A percentile compares a stretch with the other conserved stretches of the same genome.
Evolutionary conservation across 345 rosid species (phyloP).

Genomic region (Eucalyptus caleyi): DNA sequence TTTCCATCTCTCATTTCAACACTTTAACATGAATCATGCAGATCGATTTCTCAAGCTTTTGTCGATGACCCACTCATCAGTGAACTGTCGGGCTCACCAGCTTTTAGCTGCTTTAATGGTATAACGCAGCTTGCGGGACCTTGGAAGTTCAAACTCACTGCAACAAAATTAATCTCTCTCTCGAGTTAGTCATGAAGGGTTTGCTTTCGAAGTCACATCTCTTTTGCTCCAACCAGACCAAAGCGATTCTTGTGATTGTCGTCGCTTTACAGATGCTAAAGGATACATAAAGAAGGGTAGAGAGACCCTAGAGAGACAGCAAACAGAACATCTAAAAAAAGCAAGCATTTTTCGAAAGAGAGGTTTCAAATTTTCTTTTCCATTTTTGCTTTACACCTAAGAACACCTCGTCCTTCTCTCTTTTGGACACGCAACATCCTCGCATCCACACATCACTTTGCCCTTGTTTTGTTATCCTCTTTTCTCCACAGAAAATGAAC

Average conservation of each 20-base stretch:
- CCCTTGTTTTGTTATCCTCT: not conserved
- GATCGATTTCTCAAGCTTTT: not conserved
- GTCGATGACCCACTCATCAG: not conserved
- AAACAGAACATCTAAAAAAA: not conserved
- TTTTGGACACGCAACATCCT: not conserved
- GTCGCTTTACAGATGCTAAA: not conserved
- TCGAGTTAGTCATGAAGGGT: not conserved
- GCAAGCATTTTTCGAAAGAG: not conserved
- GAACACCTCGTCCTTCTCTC: not conserved
- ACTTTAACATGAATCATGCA: not conserved
- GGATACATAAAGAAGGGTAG: not conserved
- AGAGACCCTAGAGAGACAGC: not conserved
- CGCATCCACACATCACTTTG: not conserved
- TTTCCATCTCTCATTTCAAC: not conserved
- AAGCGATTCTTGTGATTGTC: not conserved
- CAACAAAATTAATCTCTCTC: not conserved
- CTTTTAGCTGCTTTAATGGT: not conserved
- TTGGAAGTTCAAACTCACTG: not conserved
- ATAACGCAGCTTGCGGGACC: not conserved
- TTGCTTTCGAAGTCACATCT: not conserved
- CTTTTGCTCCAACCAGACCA: not conserved
- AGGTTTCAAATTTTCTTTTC: not conserved
- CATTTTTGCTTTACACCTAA: not conserved
- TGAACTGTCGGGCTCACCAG: not conserved
- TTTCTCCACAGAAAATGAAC: not conserved